Conservation (phyloP, 2,329 filamentous ascomycete species). For the Raffaelea deltoideospora region DNA sequence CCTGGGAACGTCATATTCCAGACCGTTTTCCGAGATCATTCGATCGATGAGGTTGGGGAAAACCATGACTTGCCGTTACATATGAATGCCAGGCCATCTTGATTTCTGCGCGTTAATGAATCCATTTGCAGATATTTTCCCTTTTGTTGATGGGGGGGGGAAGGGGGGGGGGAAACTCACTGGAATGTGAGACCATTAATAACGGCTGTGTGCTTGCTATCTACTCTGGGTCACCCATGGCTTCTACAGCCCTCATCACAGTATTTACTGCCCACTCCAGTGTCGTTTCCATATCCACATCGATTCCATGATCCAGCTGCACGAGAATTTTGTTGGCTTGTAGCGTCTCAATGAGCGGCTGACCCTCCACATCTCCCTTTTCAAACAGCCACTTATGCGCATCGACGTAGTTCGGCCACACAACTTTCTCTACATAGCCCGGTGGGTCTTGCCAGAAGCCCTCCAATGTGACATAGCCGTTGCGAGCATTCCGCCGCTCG, state of each 20-base stretch:
- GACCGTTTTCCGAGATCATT: conserved; percentile 82
- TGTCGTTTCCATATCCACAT: conserved; percentile 44
- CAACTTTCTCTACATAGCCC: conserved; percentile 83
- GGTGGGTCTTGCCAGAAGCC: conserved; percentile 94
- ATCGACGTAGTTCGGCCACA: conserved; percentile 87
- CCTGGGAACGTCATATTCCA: conserved; percentile 72
- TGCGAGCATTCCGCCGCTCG: conserved; percentile 48
- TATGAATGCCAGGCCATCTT: no score
- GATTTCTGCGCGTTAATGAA: background rate
- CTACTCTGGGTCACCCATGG: background rate
- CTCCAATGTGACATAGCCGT: conserved; percentile 66
- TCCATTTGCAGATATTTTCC: no score
- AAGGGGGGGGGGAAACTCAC: no score
- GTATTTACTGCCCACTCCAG: conserved; percentile 54
- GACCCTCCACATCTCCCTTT: conserved; percentile 48
- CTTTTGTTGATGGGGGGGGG: no score
- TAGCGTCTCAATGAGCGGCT: conserved; percentile 28
- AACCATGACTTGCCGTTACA: conserved; percentile 69
- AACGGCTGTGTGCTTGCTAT: background rate
- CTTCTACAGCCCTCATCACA: no score
- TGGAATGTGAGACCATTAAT: no score
- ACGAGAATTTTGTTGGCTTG: conserved; percentile 28
- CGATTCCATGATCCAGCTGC: conserved; percentile 27
- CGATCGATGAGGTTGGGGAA: conserved; percentile 75
- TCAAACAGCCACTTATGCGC: conserved; percentile 73